phyloP scores from a whole-genome alignment of 768 basidiomycete species.

The Suillus hirtellus region DNA sequence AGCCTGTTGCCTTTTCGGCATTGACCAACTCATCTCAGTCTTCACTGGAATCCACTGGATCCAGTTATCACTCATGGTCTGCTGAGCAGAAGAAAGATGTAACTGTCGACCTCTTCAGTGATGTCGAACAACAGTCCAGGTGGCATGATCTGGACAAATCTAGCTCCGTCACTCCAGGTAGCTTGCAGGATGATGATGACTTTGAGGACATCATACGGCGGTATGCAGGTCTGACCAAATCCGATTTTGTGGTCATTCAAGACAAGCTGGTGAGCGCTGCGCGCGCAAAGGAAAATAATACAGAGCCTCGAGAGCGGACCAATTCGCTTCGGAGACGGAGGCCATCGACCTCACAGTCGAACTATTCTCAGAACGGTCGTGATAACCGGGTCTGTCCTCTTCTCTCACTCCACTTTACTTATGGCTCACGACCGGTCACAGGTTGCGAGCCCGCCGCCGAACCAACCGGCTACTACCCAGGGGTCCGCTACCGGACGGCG shows the following conservation, averaged over 20 bases:
- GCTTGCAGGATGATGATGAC: conserved; percentile 55
- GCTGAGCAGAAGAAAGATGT: conserved; percentile 55
- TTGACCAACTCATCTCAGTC: conserved; percentile 75
- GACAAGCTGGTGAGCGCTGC: conserved; percentile 71
- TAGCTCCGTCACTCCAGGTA: conserved; percentile 47
- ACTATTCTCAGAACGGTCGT: conserved; percentile 60
- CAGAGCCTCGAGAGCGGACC: conserved; percentile 60
- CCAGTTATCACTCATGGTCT: conserved; percentile 85
- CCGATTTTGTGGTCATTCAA: conserved; percentile 72
- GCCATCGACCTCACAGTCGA: conserved; percentile 83
- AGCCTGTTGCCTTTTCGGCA: conserved; percentile 67
- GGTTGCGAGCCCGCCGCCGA: conserved; percentile 62
- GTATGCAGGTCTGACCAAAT: conserved; percentile 67
- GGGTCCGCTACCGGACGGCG: conserved; percentile 31
- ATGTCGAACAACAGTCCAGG: conserved; percentile 46
- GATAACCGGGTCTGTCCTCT: conserved; percentile 38
- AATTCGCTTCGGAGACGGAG: conserved; percentile 74
- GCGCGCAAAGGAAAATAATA: conserved; percentile 52
- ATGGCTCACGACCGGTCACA: conserved; percentile 23
- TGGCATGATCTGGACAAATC: conserved; percentile 71
- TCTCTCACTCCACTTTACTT: conserved; percentile 10
- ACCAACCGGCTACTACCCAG: conserved; percentile 37
- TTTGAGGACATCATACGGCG: conserved; percentile 67
- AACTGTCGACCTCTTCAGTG: conserved; percentile 53
- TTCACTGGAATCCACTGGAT: conserved; percentile 77